These are phyloP conservation scores for Phytophthora meadii DNA, from an alignment of 352 stramenopile species.

Conservation along the genomic window DNA sequence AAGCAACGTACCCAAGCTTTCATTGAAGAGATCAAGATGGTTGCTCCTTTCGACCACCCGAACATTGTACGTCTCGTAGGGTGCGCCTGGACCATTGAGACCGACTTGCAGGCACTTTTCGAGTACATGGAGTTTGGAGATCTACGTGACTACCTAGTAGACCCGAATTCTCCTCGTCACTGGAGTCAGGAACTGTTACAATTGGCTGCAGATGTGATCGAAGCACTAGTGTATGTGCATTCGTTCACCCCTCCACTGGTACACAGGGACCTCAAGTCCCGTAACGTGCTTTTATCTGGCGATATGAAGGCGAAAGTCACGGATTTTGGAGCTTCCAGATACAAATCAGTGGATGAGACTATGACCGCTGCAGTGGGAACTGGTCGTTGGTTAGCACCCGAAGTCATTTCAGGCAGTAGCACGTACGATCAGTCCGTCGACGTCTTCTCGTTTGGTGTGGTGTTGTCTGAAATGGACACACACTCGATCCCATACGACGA, in stretches of 20 bases:
- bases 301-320: constrained; percentile 63
- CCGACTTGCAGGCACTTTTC: constrained; percentile 65
- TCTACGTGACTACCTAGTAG: constrained; percentile 52
- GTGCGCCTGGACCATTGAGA: constrained; percentile 64
- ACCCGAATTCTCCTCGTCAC: constrained; percentile 26
- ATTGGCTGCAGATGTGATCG: constrained; percentile 54
- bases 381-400: constrained; percentile 58
- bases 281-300: constrained; percentile 53
- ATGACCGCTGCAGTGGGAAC: constrained; percentile 67
- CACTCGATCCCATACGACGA: constrained; percentile 61
- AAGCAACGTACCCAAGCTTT: constrained; percentile 54
- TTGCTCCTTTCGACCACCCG: constrained; percentile 61
- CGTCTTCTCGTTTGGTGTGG: constrained; percentile 66
- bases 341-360: constrained; percentile 45
- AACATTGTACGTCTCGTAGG: constrained; percentile 74
- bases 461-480: constrained; percentile 66
- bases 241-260: constrained; percentile 60
- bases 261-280: constrained; percentile 70
- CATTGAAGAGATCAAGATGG: constrained; percentile 76
- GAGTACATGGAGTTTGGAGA: constrained; percentile 75
- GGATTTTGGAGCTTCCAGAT: constrained; percentile 65
- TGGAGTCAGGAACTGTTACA: constrained; percentile 58
- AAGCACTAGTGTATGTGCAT: constrained; percentile 70
- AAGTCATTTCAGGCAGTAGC: constrained; percentile 55
- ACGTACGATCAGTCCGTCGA: constrained; percentile 60